Conservation (phyloP, 2,329 filamentous ascomycete species). For the Helminthosporium solani region DNA sequence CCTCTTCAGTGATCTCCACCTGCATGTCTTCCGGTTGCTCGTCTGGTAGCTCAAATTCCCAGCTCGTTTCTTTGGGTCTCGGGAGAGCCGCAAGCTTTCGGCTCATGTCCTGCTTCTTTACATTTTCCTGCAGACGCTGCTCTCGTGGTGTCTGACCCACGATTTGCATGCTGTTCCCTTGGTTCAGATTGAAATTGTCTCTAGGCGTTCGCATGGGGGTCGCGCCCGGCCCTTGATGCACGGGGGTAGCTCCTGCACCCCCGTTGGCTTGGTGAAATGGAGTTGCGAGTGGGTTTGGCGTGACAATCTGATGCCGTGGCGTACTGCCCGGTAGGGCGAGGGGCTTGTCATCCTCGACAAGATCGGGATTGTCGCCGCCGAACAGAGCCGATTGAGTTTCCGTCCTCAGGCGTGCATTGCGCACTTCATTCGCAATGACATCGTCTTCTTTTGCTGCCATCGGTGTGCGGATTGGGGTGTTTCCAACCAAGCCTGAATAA, state of each 20-base stretch:
- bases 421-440: constrained; percentile 92
- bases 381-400: constrained; percentile 91
- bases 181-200: constrained; percentile 83
- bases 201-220: constrained; percentile 87
- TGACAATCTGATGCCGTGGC: constrained; percentile 77
- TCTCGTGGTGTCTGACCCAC: constrained; percentile 76
- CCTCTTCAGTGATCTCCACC: constrained; percentile 61
- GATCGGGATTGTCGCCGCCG: constrained; percentile 88
- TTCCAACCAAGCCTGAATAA: constrained; percentile 77
- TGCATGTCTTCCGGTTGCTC: constrained; percentile 65
- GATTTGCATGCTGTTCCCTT: constrained; percentile 65
- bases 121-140: constrained; percentile 68
- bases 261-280: constrained; percentile 66
- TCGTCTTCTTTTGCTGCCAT: constrained; percentile 90
- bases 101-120: constrained; percentile 67
- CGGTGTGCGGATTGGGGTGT: constrained; percentile 87
- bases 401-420: constrained; percentile 87
- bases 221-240: constrained; percentile 64
- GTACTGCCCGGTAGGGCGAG: constrained; percentile 88
- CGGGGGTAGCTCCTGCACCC: constrained; percentile 67
- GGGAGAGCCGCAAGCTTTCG: constrained; percentile 78
- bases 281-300: constrained; percentile 92
- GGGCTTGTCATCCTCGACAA: constrained; percentile 77
- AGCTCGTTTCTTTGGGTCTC: constrained; percentile 89
- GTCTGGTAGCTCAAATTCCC: constrained; percentile 89